Percentiles rank a stretch among this genome's conserved stretches.
Evolutionary conservation across 2,329 filamentous ascomycete species (phyloP).

Genomic region (Xylaria sp.): DNA sequence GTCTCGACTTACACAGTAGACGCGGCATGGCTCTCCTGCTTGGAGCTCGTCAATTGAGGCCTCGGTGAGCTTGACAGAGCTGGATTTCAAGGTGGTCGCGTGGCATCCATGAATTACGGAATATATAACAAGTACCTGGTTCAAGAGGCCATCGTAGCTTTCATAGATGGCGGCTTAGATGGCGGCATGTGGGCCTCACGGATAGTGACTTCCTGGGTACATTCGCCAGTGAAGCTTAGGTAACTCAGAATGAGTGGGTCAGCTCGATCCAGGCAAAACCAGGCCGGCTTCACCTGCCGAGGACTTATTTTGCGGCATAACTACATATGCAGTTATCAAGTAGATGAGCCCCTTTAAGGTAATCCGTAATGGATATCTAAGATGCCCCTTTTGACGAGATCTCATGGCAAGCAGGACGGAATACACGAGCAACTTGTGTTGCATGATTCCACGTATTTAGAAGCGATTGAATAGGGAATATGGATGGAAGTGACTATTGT

Average conservation of each 20-base stretch:
- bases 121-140: too few relatives aligned
- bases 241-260: not conserved
- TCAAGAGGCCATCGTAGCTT: not conserved
- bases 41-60: constrained; percentile 8
- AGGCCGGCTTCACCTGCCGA: not conserved
- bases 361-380: not conserved
- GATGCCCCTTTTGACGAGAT: not conserved
- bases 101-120: constrained; percentile 10
- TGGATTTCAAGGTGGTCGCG: constrained; percentile 11
- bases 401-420: not conserved
- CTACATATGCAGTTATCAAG: not conserved
- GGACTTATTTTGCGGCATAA: not conserved
- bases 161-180: not conserved
- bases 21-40: constrained; percentile 43
- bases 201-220: too few relatives aligned
- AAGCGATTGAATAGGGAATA: too few relatives aligned
- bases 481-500: too few relatives aligned
- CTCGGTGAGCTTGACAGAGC: constrained; percentile 12
- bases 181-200: too few relatives aligned
- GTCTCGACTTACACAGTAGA: constrained; percentile 43
- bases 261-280: not conserved
- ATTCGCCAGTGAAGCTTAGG: not conserved
- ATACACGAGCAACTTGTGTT: not conserved
- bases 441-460: not conserved
- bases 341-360: not conserved